Conservation (phyloP, 805 yeast species). For the Starmerella lactis-condensi region DNA sequence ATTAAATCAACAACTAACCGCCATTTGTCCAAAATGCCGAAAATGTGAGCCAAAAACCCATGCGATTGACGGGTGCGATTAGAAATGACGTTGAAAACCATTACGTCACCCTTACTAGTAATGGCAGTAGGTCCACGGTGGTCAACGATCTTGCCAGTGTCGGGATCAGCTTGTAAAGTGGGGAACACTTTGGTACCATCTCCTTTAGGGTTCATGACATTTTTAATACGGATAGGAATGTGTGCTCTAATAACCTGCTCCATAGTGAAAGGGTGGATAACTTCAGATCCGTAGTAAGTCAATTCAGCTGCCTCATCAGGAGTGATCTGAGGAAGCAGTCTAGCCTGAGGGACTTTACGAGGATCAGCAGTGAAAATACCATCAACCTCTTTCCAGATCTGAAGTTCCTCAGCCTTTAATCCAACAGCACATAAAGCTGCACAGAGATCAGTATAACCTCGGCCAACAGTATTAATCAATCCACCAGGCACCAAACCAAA, state of each 20-base stretch:
- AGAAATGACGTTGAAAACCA: constrained; percentile 82
- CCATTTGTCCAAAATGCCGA: constrained; percentile 66
- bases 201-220: constrained; percentile 86
- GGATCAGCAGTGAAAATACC: constrained; percentile 99
- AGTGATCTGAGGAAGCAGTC: constrained; percentile 69
- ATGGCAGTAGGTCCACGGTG: constrained; percentile 61
- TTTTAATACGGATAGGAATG: constrained; percentile 91
- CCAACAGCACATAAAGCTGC: constrained; percentile 96
- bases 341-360: constrained; percentile 77
- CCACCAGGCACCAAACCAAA: constrained; percentile 97
- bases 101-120: constrained; percentile 81
- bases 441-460: constrained; percentile 95
- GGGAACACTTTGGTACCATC: constrained; percentile 89
- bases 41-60: constrained; percentile 84
- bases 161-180: constrained; percentile 24
- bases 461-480: constrained; percentile 73
- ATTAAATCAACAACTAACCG: constrained; percentile 84
- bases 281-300: constrained; percentile 94
- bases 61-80: constrained; percentile 83
- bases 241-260: constrained; percentile 93
- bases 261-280: constrained; percentile 97
- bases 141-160: background rate
- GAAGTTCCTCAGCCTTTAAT: constrained; percentile 75
- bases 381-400: constrained; percentile 97
- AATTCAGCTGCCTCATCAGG: constrained; percentile 98